phyloP scores from a whole-genome alignment of 768 basidiomycete species.

The Phaeotremella fagi region DNA sequence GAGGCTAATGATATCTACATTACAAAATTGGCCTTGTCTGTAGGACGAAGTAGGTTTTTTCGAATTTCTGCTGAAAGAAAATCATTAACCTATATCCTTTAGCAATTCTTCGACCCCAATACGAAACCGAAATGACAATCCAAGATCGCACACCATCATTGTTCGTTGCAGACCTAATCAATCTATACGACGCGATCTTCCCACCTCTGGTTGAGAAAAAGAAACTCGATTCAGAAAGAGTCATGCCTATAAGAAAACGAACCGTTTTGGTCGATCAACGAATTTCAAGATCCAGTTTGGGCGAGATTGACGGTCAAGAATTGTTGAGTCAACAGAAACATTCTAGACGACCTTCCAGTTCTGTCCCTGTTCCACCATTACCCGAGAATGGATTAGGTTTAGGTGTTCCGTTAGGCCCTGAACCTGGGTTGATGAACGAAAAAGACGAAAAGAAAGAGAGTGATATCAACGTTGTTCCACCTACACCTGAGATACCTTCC shows the following conservation, averaged over 20 bases:
- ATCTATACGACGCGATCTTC: slow-evolving; percentile 66
- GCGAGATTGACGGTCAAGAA: slow-evolving; percentile 65
- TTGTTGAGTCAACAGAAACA: slow-evolving; percentile 58
- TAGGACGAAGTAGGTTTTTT: slow-evolving; percentile 69
- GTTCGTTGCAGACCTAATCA: slow-evolving; percentile 78
- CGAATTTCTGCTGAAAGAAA: not conserved
- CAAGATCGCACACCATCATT: slow-evolving; percentile 83
- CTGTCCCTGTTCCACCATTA: not conserved
- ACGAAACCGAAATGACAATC: slow-evolving; percentile 76
- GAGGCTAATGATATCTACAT: slow-evolving; percentile 75
- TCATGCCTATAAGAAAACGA: slow-evolving; percentile 74
- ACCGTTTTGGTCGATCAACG: slow-evolving; percentile 86
- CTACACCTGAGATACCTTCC: slow-evolving; percentile 13
- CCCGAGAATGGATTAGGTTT: slow-evolving; percentile 2
- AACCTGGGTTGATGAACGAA: not conserved
- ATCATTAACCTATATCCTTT: not conserved
- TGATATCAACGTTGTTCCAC: slow-evolving; percentile 20
- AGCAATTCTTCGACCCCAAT: slow-evolving; percentile 78
- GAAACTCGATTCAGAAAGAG: slow-evolving; percentile 80
- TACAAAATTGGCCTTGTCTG: slow-evolving; percentile 77
- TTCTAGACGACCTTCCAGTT: not conserved
- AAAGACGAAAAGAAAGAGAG: not conserved
- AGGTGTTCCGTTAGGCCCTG: slow-evolving; percentile 5
- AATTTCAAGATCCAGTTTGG: slow-evolving; percentile 68
- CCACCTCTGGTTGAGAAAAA: slow-evolving; percentile 79